phyloP scores from a whole-genome alignment of 805 yeast species.

The Wickerhamiella spandovensis region DNA sequence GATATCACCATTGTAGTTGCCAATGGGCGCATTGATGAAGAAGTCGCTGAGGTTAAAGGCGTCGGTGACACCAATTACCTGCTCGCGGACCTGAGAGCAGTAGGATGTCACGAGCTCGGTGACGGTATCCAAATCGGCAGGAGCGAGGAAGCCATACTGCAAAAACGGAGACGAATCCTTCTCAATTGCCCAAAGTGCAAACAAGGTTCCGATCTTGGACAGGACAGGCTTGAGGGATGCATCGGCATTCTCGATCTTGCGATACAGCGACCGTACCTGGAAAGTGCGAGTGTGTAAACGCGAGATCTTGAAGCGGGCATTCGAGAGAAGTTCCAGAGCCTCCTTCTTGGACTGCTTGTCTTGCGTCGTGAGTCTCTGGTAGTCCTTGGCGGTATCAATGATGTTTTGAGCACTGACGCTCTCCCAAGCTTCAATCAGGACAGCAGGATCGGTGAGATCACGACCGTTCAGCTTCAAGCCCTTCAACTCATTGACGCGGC shows the following conservation, averaged over 20 bases:
- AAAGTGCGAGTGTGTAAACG: slow-evolving; percentile 28
- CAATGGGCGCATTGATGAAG: slow-evolving; percentile 67
- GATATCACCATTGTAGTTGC: slow-evolving; percentile 66
- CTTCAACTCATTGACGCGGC: slow-evolving; percentile 4
- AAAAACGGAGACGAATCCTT: slow-evolving; percentile 58
- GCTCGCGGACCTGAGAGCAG: slow-evolving; percentile 41
- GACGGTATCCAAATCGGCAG: slow-evolving; percentile 32
- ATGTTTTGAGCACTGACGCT: slow-evolving; percentile 24
- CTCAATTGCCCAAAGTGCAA: slow-evolving; percentile 53
- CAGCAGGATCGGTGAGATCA: slow-evolving; percentile 18
- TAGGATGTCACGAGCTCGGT: slow-evolving; percentile 33
- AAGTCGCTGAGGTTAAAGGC: slow-evolving; percentile 68
- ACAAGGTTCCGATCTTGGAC: slow-evolving; percentile 21
- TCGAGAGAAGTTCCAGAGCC: slow-evolving; percentile 30
- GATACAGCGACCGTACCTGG: slow-evolving; percentile 24
- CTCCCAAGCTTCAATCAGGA: slow-evolving; percentile 27
- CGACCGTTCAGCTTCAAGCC: slow-evolving; percentile 14
- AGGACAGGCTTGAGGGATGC: slow-evolving; percentile 10
- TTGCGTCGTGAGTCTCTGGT: slow-evolving; percentile 8
- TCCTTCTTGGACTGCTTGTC: slow-evolving; percentile 14
- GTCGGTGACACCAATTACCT: slow-evolving; percentile 66
- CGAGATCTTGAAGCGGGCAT: slow-evolving; percentile 29
- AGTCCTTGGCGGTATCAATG: slow-evolving; percentile 24
- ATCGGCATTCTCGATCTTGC: slow-evolving; percentile 8
- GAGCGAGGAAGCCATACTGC: slow-evolving; percentile 41